Base-by-base conservation (phyloP, 1,139 yeast genomes). In the Arxiozyma heterogenica region DNA sequence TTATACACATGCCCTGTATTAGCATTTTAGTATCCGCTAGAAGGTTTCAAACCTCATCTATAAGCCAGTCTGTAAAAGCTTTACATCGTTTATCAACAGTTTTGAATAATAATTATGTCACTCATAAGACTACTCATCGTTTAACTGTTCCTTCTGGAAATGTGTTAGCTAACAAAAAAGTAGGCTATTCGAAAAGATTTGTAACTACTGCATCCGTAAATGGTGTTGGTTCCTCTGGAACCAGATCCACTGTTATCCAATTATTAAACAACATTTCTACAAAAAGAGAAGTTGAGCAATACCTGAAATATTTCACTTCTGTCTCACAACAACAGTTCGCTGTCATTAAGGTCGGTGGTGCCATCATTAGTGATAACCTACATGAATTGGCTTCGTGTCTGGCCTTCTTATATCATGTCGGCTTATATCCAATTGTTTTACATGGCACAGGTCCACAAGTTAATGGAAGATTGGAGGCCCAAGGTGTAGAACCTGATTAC, bases 401-500 rank as follows among this genome's bases (percentile, higher is more conserved):
- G 59, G 98, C 98, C 7, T 93, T 93, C 71, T 77, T 93, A 62
- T 93, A 93, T 75, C 99, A 94, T 69, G 96, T 93, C 55, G 99
- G 99, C 9, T 80, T 93, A 61, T 93, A 91, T 67, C 99, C 99
- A 22, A 89, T 93, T 59, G 96, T 93, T 23, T 79, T 94, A 57
- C 99, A 93, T 69, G 99, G 99, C 46, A 93, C 98, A 1, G 99
- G 99, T 27, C 99, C 99, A 15, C 99, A 93, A 73, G 94, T 93
- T 73, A 93, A 93, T 68, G 95, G 87, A 64, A 81, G 90, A 62
- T 78, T 93, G 58, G 98, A 93, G 72, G 84, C 85, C 52, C 96
- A 89, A 71, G 97, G 97, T 34, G 90, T 94, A 45, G 96, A 88
- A 69, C 98, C 99, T 1, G 91, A 87, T 62, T 93, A 93, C 70